Base-by-base conservation (phyloP, 768 basidiomycete genomes). In the Russula sp. region DNA sequence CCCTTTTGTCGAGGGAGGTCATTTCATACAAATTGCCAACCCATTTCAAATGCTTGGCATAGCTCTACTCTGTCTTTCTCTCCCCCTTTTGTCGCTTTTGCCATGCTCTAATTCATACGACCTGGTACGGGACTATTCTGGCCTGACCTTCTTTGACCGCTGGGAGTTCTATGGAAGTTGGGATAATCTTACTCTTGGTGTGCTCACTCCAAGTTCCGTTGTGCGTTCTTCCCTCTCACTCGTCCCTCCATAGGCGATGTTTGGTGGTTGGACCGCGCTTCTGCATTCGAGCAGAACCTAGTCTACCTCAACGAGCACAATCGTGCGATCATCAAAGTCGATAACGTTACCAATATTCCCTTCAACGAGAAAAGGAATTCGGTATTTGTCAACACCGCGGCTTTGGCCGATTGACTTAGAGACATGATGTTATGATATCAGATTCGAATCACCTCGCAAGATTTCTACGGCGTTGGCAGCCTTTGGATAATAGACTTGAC, bases 321-420 rank as follows among this genome's bases (percentile, higher is more conserved):
- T 7, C 82, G 85, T 58, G 85, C 84, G 6, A 78, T 93, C 63
- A 75, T 93, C 52, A 83, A 79, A 67, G 89, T 92, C 7, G 90
- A 92, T 76, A 89, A 90, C 68, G 72, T 74, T 8, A 83, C 82
- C 11, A 77, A 77, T 48, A 79, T 90, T 1, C 72, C 76, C 16
- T 72, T 70, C 29, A 78, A 79, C 58, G 68, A 81, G 47, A 78
- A 82, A 63, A 75, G 89, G 45, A 81, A 85, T 65, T 79, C 88
- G 34, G 88, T 90, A 62, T 60, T 76, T 54, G 9, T 47, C 25
- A 32, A 34, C 16, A 10, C 29, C 18, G n/a, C 32, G 38, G 34
- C 25, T 41, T 59, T 38, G 29, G 29, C 56, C 42, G 36, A 41
- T 59, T 42, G 14, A 42, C 35, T 46, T n/a, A 2, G 13, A 1